Conservation (phyloP, 73 alveolate species). For the Symbiodinium natans region DNA sequence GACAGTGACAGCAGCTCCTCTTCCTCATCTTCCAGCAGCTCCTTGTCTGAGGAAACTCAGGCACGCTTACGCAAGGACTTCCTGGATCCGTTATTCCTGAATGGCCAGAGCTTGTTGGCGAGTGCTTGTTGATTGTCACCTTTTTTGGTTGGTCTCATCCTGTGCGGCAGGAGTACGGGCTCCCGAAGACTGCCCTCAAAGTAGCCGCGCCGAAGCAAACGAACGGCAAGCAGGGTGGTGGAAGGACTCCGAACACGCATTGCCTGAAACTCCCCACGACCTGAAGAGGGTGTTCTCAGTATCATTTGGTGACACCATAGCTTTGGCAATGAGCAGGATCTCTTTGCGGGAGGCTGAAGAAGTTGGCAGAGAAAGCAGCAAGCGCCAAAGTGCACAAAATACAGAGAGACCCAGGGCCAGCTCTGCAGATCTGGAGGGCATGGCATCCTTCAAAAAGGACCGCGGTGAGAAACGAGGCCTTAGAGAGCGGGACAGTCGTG, state of each 20-base stretch:
- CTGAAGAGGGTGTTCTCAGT: not conserved
- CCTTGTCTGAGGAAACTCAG: conserved; percentile 76
- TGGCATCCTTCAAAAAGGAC: not conserved
- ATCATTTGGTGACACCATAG: not conserved
- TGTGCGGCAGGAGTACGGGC: not conserved
- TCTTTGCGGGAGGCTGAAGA: conserved; percentile 42
- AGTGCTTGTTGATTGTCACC: not conserved
- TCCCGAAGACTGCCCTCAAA: not conserved
- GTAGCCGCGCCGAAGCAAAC: not conserved
- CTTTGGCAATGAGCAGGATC: conserved; percentile 26
- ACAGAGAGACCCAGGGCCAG: not conserved
- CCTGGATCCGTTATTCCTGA: not conserved
- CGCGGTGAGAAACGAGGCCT: not conserved
- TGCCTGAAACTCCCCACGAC: too few species aligned
- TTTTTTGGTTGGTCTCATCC: not conserved
- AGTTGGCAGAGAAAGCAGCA: not conserved
- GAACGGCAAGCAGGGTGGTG: not conserved
- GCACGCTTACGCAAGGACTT: conserved; percentile 71
- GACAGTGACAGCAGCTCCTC: not conserved
- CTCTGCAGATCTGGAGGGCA: not conserved
- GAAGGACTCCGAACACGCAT: not conserved
- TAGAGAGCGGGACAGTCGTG: too few species aligned
- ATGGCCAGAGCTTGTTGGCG: not conserved
- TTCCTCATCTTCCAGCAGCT: conserved; percentile 40
- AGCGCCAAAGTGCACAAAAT: not conserved